Conservation (phyloP, 331 rosid species). For the Acacia pycnantha region DNA sequence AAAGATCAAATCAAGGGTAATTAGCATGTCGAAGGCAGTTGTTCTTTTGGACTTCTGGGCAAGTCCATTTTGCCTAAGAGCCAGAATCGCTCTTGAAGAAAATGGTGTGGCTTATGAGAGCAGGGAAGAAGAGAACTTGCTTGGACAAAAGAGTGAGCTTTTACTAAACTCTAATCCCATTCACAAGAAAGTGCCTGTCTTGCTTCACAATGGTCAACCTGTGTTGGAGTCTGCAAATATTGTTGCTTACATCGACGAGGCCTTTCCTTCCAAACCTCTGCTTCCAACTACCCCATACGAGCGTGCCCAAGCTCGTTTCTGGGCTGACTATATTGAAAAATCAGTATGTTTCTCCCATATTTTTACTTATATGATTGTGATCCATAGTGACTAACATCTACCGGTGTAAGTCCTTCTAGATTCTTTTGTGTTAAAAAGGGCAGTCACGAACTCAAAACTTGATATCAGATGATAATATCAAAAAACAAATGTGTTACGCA, state of each 20-base stretch:
- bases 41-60: constrained; percentile 39
- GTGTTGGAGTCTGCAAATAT: constrained; percentile 55
- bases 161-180: constrained; percentile 61
- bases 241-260: constrained; percentile 51
- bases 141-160: constrained; percentile 67
- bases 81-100: constrained; percentile 42
- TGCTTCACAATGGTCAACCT: constrained; percentile 48
- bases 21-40: constrained; percentile 36
- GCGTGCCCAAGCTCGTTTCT: constrained; percentile 58
- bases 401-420: too few species aligned
- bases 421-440: too few species aligned
- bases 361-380: background rate
- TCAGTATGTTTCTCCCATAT: constrained; percentile 36
- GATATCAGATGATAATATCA: too few species aligned
- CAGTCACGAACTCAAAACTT: too few species aligned
- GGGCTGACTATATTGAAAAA: constrained; percentile 67
- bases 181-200: constrained; percentile 46
- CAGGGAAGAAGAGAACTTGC: constrained; percentile 56
- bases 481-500: too few species aligned
- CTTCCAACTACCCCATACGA: constrained; percentile 61
- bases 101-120: constrained; percentile 43
- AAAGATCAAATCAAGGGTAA: background rate
- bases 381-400: too few species aligned
- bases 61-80: constrained; percentile 53
- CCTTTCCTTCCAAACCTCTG: constrained; percentile 52